Conservation (phyloP, 495 filamentous ascomycete genomes). For the Massariosphaeria phaeospora region DNA sequence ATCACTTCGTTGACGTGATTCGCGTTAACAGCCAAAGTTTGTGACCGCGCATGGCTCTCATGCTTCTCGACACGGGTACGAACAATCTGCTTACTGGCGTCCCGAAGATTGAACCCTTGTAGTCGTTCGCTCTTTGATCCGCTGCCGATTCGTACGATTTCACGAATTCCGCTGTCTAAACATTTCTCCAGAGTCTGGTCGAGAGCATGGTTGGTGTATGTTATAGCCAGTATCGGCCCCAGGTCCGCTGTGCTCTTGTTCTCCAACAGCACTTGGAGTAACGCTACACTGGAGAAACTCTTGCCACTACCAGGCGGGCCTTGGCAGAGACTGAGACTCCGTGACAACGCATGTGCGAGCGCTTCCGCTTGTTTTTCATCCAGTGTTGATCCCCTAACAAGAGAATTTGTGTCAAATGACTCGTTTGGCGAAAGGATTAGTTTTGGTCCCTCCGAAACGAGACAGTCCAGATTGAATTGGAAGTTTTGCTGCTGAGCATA, state of each 20-base stretch:
- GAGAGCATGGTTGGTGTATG: constrained; percentile 58
- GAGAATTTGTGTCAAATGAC: constrained; percentile 1
- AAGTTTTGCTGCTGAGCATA: constrained; percentile 48
- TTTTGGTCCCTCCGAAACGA: neutral
- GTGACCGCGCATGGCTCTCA: neutral
- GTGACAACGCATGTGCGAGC: constrained; percentile 52
- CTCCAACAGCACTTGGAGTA: constrained; percentile 56
- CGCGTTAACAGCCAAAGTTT: constrained; percentile 27
- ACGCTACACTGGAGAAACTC: constrained; percentile 54
- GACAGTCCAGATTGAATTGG: constrained; percentile 15
- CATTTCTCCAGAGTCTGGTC: constrained; percentile 70
- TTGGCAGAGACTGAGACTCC: constrained; percentile 62
- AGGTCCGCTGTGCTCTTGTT: constrained; percentile 49
- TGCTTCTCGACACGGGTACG: constrained; percentile 28
- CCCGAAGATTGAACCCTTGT: constrained; percentile 25
- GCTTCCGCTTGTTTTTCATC: constrained; percentile 57
- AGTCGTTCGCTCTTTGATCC: constrained; percentile 58
- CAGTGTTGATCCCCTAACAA: constrained; percentile 38
- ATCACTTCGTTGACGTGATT: neutral
- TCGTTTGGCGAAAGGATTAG: neutral
- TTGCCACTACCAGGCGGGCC: constrained; percentile 83
- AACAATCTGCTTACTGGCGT: neutral
- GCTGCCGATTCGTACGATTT: constrained; percentile 66
- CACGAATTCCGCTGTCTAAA: constrained; percentile 48
- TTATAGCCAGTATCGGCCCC: constrained; percentile 19